Evolutionary conservation across 345 rosid genomes (phyloP).

Genomic region (Rhizophora apiculata): DNA sequence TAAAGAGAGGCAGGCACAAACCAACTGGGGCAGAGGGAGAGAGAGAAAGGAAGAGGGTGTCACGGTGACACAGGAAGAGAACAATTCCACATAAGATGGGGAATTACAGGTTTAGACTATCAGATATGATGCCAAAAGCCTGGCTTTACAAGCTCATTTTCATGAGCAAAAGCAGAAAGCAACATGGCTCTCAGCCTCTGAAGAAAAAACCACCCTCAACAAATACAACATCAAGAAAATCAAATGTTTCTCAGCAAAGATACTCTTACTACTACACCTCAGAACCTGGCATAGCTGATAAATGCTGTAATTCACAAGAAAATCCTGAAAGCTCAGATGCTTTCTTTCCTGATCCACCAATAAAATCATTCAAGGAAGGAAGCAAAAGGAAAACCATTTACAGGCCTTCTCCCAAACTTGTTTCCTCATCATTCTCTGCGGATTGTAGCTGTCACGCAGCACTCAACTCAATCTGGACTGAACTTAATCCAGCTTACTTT

Average conservation of each 20-base stretch:
- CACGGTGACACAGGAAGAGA: slow-evolving; percentile 14
- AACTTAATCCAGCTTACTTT: slow-evolving; percentile 20
- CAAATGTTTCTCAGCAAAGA: slow-evolving; percentile 16
- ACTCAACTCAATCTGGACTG: not conserved
- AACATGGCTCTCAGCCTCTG: not conserved
- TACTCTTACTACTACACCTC: slow-evolving; percentile 14
- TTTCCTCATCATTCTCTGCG: slow-evolving; percentile 21
- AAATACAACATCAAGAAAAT: not conserved
- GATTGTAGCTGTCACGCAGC: not conserved
- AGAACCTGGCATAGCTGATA: slow-evolving; percentile 30
- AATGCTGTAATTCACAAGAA: slow-evolving; percentile 14
- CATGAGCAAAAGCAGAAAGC: slow-evolving; percentile 13
- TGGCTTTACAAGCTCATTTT: not conserved
- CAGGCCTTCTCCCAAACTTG: slow-evolving; percentile 33
- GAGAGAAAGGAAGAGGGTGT: slow-evolving; percentile 8
- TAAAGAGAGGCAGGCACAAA: slow-evolving; percentile 16
- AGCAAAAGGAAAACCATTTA: slow-evolving; percentile 26
- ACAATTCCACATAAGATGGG: slow-evolving; percentile 6
- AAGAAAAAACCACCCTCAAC: slow-evolving; percentile 7
- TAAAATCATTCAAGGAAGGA: slow-evolving; percentile 13
- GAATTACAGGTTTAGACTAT: not conserved
- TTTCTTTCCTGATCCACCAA: slow-evolving; percentile 17
- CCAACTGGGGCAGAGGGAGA: slow-evolving; percentile 8
- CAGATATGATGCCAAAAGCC: not conserved
- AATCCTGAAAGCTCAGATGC: slow-evolving; percentile 24